Evolutionary conservation across 2,329 filamentous ascomycete genomes (phyloP).

Genomic region (Colletotrichum sp.): DNA sequence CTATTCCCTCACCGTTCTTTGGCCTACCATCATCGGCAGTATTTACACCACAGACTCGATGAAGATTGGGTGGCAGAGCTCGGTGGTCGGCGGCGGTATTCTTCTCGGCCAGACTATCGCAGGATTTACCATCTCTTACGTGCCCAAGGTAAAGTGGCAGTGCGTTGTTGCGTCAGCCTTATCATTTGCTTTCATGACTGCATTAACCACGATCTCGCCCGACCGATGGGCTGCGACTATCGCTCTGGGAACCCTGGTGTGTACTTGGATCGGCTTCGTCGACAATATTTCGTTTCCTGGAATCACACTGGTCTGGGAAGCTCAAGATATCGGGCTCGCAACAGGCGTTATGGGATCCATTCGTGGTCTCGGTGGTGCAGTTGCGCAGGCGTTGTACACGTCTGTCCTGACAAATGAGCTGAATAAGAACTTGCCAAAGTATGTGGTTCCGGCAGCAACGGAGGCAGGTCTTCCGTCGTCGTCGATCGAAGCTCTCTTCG

Average conservation of each 20-base stretch:
- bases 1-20: conserved; percentile 48
- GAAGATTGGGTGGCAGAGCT: conserved; percentile 45
- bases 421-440: conserved; percentile 33
- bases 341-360: conserved; percentile 50
- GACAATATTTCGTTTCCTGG: conserved; percentile 47
- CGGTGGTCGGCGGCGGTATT: conserved; percentile 45
- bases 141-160: conserved; percentile 41
- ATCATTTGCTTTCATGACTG: conserved; percentile 37
- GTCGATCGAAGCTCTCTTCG: conserved; percentile 36
- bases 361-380: conserved; percentile 44
- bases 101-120: conserved; percentile 43
- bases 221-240: conserved; percentile 34
- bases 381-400: conserved; percentile 40
- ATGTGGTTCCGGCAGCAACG: conserved; percentile 38
- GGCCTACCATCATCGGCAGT: conserved; percentile 46
- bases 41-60: conserved; percentile 44
- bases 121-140: conserved; percentile 39
- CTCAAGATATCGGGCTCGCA: conserved; percentile 51
- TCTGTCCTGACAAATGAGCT: conserved; percentile 42
- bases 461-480: conserved; percentile 38
- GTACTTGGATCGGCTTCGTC: conserved; percentile 38
- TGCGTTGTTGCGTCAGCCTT: conserved; percentile 32
- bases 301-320: conserved; percentile 49
- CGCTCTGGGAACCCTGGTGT: conserved; percentile 36
- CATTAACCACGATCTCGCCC: conserved; percentile 31